These are phyloP conservation scores for Starmerella cellae DNA, from an alignment of 805 yeast genomes.

Conservation along the genomic window DNA sequence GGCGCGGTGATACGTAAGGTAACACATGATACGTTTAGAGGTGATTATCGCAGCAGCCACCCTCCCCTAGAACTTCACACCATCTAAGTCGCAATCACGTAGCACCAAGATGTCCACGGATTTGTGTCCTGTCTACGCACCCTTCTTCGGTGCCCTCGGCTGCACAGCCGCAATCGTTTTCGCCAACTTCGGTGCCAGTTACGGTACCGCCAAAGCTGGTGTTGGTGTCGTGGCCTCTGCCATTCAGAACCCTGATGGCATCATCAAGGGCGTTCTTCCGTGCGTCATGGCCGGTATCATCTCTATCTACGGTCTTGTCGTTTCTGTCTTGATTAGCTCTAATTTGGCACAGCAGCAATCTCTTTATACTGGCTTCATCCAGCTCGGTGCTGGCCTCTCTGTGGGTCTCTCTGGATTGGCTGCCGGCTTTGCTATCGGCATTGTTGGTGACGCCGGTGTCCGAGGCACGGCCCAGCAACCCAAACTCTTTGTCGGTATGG, in stretches of 20 bases:
- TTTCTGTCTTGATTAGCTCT: conserved; percentile 85
- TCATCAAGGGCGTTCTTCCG: conserved; percentile 83
- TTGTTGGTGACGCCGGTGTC: conserved; percentile 98
- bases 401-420: conserved; percentile 96
- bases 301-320: conserved; percentile 95
- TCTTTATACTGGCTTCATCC: conserved; percentile 92
- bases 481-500: conserved; percentile 96
- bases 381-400: conserved; percentile 93
- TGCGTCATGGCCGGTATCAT: conserved; percentile 99
- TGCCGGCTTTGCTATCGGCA: conserved; percentile 98
- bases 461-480: conserved; percentile 98
- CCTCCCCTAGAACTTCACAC: not conserved
- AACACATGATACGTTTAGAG: conserved; percentile 1
- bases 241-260: conserved; percentile 84
- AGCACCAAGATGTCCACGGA: conserved; percentile 18
- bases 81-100: not conserved
- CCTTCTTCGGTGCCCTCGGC: conserved; percentile 98
- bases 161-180: conserved; percentile 98
- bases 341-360: conserved; percentile 83
- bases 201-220: conserved; percentile 98
- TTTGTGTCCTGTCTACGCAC: conserved; percentile 31
- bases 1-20: not conserved
- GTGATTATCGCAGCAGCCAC: not conserved
- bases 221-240: conserved; percentile 98
- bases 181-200: conserved; percentile 97